Conservation (phyloP, 2,329 filamentous ascomycete species). For the Fusarium odoratissimum region DNA sequence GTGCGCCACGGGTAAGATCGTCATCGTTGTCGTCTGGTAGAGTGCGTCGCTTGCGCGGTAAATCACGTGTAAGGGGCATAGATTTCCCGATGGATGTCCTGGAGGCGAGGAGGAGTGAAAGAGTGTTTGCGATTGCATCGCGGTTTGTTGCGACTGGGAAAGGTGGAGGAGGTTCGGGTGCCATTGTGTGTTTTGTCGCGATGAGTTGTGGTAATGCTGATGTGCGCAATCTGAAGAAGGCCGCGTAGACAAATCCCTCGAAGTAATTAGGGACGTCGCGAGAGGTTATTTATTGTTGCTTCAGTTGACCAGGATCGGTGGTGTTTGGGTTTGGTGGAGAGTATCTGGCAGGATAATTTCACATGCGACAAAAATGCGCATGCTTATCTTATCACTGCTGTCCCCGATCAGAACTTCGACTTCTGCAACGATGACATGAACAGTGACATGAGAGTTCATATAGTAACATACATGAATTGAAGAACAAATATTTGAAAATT, state of each 20-base stretch:
- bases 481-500: neutral
- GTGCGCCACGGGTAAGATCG: conserved; percentile 38
- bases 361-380: conserved; percentile 33
- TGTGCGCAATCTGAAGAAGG: neutral
- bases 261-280: too few relatives aligned
- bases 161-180: conserved; percentile 38
- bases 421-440: neutral
- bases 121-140: conserved; percentile 55
- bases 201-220: neutral
- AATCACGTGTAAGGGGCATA: conserved; percentile 43
- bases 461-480: neutral
- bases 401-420: neutral
- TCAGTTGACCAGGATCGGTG: neutral
- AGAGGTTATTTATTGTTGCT: neutral
- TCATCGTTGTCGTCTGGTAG: conserved; percentile 41
- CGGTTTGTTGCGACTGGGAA: conserved; percentile 54
- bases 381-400: conserved; percentile 41
- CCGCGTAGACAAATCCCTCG: too few relatives aligned
- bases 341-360: conserved; percentile 39
- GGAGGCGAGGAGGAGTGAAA: conserved; percentile 54
- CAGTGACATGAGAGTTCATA: neutral
- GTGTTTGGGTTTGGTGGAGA: conserved; percentile 34
- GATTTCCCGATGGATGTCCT: conserved; percentile 50
- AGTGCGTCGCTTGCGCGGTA: conserved; percentile 8
- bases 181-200: conserved; percentile 23